phyloP scores from a whole-genome alignment of 2,329 filamentous ascomycete species.

The Macrophomina phaseolina region DNA sequence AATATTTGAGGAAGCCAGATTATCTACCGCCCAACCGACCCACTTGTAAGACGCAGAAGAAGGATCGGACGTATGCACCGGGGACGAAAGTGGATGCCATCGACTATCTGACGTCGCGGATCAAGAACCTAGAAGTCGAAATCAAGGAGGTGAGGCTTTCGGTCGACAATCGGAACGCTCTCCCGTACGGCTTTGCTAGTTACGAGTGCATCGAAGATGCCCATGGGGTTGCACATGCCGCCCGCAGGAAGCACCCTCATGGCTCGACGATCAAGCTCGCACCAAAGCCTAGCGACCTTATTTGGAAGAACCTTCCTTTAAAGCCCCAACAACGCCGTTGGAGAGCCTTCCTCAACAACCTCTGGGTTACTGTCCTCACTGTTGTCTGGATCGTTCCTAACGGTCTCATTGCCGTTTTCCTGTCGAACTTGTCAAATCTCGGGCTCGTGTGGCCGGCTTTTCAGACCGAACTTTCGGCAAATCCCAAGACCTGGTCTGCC shows the following conservation, averaged over 20 bases:
- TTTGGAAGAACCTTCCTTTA: slow-evolving; percentile 91
- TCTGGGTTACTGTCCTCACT: slow-evolving; percentile 84
- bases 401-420: slow-evolving; percentile 90
- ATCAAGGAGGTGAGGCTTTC: slow-evolving; percentile 82
- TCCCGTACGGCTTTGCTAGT: slow-evolving; percentile 93
- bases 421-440: slow-evolving; percentile 83
- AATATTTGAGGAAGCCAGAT: slow-evolving; percentile 83
- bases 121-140: slow-evolving; percentile 79
- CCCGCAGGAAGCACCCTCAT: slow-evolving; percentile 79
- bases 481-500: slow-evolving; percentile 77
- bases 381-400: slow-evolving; percentile 90
- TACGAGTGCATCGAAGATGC: slow-evolving; percentile 88
- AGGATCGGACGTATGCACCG: slow-evolving; percentile 70
- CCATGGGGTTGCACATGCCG: slow-evolving; percentile 82
- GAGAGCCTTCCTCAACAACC: slow-evolving; percentile 76
- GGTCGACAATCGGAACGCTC: slow-evolving; percentile 85
- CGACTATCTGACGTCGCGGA: slow-evolving; percentile 86
- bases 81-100: slow-evolving; percentile 87
- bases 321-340: slow-evolving; percentile 70
- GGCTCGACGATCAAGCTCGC: slow-evolving; percentile 80
- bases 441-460: slow-evolving; percentile 82
- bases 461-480: slow-evolving; percentile 63
- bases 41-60: slow-evolving; percentile 55
- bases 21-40: no score
- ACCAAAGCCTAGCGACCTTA: slow-evolving; percentile 86